Base-by-base conservation (phyloP, 305 asterid genomes). In the Stenogyne calaminthoides region DNA sequence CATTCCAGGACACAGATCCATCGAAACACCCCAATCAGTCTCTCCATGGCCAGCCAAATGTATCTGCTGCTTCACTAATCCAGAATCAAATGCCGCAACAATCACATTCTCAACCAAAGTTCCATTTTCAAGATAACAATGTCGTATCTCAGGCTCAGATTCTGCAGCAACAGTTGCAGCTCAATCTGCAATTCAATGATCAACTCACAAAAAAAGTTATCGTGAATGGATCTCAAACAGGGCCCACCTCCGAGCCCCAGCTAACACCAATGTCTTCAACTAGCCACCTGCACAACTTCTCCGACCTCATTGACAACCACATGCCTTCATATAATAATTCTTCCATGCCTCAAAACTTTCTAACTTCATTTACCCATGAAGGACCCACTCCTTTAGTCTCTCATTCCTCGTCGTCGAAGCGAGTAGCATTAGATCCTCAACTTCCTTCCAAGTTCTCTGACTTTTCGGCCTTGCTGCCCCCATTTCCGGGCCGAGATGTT, bases 371-470 rank as follows among this genome's bases (percentile, higher is more conserved):
- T 77, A 81, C 92, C 67, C 82, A 82, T 42, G 92, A 91, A 59
- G 93, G 87, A 40, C 60, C 84, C 64, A 82, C 80, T 72, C 81
- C 91, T 71, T 49, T 79, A 60, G 86, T 66, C 67, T 83, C 93
- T 73, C 83, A 82, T 73, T 83, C 93, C 52, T 80, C 88, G 6
- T 82, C 88, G 2, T 84, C 93, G 2, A 39, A 6, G 80, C 82
- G 93, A 72, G 82, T 84, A 37, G 92, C 95, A 11, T 63, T 88
- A 20, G 97, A 86, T 67, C 87, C 93, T 76, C 95, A 88, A 61
- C 71, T 85, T 74, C 80, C 91, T 57, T 75, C 91, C n/a, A 89
- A 88, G 80, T 83, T 79, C 36, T 77, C 97, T 15, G 91, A 90
- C 69, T 85, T 84, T 66, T 77, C 89, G 58, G 74, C 89, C 55